A percentile compares a stretch with the other conserved stretches of the same genome.
Evolutionary conservation across 192 early-diverging fungal species (phyloP).

Genomic region (Backusella psychrophila): DNA sequence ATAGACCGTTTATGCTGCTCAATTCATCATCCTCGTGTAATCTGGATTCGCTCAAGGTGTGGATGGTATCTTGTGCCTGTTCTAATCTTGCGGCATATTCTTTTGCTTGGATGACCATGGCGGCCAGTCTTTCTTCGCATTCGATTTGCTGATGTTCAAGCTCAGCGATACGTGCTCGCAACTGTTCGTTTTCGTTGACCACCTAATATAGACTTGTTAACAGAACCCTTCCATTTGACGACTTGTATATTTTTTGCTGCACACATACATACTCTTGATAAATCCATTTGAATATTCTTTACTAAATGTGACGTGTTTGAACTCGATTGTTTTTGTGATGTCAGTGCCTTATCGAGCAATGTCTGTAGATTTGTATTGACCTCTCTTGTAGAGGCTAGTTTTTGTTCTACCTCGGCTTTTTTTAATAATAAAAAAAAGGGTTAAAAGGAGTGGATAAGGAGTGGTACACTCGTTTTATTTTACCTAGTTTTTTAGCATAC

Average conservation of each 20-base stretch:
- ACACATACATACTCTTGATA: conserved; percentile 41
- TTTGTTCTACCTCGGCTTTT: conserved; percentile 55
- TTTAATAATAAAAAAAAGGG: neutral
- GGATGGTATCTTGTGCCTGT: conserved; percentile 59
- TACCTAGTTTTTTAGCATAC: conserved; percentile 53
- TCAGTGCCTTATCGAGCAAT: conserved; percentile 48
- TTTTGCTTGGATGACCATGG: conserved; percentile 54
- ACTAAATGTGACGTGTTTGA: conserved; percentile 59
- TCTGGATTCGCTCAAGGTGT: conserved; percentile 44
- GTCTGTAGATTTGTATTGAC: conserved; percentile 53
- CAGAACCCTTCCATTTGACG: too few relatives aligned
- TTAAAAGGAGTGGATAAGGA: neutral
- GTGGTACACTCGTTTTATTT: too few relatives aligned
- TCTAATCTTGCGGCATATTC: conserved; percentile 59
- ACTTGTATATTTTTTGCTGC: too few relatives aligned
- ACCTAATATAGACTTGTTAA: conserved; percentile 6
- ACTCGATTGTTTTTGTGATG: conserved; percentile 53
- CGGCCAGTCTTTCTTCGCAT: conserved; percentile 50
- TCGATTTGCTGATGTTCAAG: conserved; percentile 53
- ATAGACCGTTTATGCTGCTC: neutral
- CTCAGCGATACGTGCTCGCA: conserved; percentile 50
- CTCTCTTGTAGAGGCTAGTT: conserved; percentile 50
- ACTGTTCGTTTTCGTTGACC: conserved; percentile 50
- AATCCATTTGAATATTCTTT: conserved; percentile 55
- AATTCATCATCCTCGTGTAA: conserved; percentile 28